A percentile compares a stretch with the other conserved stretches of the same genome.
Evolutionary conservation across 305 asterid species (phyloP).

Genomic region (Withania somnifera): DNA sequence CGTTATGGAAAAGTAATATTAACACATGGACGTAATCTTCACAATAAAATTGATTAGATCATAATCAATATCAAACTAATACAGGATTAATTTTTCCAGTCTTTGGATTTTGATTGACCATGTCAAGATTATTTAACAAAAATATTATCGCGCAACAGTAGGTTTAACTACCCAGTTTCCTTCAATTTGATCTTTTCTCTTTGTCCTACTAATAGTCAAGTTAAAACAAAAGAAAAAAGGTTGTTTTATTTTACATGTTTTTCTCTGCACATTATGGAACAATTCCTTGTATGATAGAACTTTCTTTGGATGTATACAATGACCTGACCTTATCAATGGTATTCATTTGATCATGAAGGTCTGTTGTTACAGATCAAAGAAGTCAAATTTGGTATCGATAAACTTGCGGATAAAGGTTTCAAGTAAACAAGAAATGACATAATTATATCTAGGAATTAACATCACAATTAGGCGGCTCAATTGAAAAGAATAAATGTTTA

Average conservation of each 20-base stretch:
- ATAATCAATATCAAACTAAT: neutral
- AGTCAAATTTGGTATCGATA: neutral
- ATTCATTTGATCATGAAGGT: neutral
- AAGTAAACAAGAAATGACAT: neutral
- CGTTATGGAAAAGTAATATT: neutral
- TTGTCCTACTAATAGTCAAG: neutral
- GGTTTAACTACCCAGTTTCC: neutral
- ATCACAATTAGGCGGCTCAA: neutral
- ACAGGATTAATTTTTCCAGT: neutral
- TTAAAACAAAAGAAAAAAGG: neutral
- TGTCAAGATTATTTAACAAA: neutral
- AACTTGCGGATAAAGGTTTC: neutral
- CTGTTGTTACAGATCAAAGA: neutral
- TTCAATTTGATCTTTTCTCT: too few species aligned
- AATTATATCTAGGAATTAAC: neutral
- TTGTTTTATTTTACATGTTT: neutral
- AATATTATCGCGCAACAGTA: neutral
- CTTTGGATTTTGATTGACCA: neutral
- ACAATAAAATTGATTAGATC: neutral
- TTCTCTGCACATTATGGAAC: neutral
- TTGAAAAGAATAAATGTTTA: neutral
- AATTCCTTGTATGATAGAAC: neutral
- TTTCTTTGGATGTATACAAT: neutral
- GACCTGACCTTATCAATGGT: neutral
- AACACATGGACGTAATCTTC: neutral